Conservation (phyloP, 2,329 filamentous ascomycete species). For the Diaporthe amygdali region DNA sequence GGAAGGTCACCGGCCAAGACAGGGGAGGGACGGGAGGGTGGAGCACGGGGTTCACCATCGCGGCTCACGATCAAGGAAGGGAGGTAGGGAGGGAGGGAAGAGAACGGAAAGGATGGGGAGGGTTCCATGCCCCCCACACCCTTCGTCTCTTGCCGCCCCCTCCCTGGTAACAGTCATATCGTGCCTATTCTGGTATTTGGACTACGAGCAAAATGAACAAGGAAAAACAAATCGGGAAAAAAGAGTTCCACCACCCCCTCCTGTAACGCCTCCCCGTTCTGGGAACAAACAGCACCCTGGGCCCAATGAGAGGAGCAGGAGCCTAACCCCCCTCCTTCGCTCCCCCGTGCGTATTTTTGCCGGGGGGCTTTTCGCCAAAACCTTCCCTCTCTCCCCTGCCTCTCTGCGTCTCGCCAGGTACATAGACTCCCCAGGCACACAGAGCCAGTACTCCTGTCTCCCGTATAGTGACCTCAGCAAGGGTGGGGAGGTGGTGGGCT, state of each 20-base stretch:
- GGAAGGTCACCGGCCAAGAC: constrained; percentile 2
- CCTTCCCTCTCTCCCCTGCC: not conserved
- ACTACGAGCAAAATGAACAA: constrained; percentile 16
- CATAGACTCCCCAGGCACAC: not conserved
- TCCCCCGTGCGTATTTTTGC: not conserved
- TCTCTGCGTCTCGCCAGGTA: not conserved
- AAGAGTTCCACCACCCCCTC: not conserved
- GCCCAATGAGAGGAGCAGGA: not conserved
- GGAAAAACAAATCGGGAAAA: not conserved
- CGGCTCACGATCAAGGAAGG: not conserved
- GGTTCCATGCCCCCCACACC: not conserved
- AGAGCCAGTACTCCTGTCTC: not conserved
- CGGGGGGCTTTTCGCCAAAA: not conserved
- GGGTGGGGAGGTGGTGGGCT: not conserved
- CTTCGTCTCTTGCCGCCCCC: not conserved
- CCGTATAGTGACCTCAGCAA: not conserved
- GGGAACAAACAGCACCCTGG: not conserved
- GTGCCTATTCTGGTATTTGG: constrained; percentile 17
- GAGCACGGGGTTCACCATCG: not conserved
- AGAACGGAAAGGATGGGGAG: not conserved
- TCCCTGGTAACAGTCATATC: not conserved
- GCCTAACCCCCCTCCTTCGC: not conserved
- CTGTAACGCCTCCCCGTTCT: not conserved
- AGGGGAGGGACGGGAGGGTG: not conserved
- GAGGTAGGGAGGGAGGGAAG: not conserved